phyloP scores from a whole-genome alignment of 495 filamentous ascomycete species.

The Platismatia glauca region DNA sequence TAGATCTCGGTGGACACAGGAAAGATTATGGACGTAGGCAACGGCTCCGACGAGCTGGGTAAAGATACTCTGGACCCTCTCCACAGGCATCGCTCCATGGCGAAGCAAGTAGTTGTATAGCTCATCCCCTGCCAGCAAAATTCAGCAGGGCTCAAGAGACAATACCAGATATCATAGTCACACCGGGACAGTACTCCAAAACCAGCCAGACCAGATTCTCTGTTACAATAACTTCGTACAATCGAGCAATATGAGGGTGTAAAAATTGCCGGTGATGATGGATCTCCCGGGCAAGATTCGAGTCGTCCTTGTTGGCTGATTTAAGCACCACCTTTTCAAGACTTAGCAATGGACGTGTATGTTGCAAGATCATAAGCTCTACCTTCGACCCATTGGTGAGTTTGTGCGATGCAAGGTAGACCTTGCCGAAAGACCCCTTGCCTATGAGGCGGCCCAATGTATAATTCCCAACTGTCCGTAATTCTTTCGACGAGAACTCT shows the following conservation, averaged over 20 bases:
- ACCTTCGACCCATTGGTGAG: constrained; percentile 99
- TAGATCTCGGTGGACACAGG: constrained; percentile 91
- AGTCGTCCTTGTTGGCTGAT: constrained; percentile 90
- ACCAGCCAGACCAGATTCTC: constrained; percentile 93
- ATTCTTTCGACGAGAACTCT: constrained; percentile 88
- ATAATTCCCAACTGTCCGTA: constrained; percentile 90
- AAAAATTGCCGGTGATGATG: constrained; percentile 97
- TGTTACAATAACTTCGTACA: constrained; percentile 97
- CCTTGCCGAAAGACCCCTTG: constrained; percentile 96
- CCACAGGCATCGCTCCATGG: constrained; percentile 72
- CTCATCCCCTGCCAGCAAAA: constrained; percentile 65
- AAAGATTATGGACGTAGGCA: constrained; percentile 88
- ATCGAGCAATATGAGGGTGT: constrained; percentile 90
- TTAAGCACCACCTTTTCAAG: constrained; percentile 80
- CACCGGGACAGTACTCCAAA: constrained; percentile 93
- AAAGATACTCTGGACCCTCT: constrained; percentile 92
- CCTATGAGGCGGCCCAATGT: constrained; percentile 83
- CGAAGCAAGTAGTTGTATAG: constrained; percentile 90
- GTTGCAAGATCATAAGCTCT: background rate
- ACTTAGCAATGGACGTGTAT: constrained; percentile 10
- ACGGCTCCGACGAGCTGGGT: constrained; percentile 94
- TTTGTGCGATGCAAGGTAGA: constrained; percentile 93
- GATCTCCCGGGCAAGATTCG: constrained; percentile 92
- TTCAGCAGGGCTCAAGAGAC: constrained; percentile 19
- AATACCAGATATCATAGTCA: constrained; percentile 19